These are phyloP conservation scores for Dactylellina drechsleri DNA, from an alignment of 2,329 filamentous ascomycete species.

Conservation along the genomic window DNA sequence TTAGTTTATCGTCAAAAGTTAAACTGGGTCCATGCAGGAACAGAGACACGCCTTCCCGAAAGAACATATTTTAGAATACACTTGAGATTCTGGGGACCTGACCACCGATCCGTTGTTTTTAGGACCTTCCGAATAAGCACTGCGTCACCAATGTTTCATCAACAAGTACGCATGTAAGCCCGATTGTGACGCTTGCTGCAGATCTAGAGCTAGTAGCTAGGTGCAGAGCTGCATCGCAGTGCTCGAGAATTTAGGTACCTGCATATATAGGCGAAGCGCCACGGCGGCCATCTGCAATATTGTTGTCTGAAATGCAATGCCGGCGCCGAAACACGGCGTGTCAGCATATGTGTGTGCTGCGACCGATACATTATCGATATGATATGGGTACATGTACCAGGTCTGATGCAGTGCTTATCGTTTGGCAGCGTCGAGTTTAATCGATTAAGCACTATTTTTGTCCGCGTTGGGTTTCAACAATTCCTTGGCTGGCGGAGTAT, in stretches of 20 bases:
- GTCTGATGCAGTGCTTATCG: constrained; percentile 3
- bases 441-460: constrained; percentile 12
- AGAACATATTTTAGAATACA: not conserved
- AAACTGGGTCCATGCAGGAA: not conserved
- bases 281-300: constrained; percentile 19
- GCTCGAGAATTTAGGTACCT: not conserved
- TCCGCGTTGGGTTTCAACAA: constrained; percentile 3
- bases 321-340: constrained; percentile 31
- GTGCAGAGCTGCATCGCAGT: not conserved
- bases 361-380: constrained; percentile 52
- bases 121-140: constrained; percentile 15
- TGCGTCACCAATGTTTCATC: constrained; percentile 23
- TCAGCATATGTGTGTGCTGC: constrained; percentile 11
- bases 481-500: not conserved
- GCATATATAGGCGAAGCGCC: constrained; percentile 22
- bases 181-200: constrained; percentile 34
- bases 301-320: constrained; percentile 34
- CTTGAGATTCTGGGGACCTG: not conserved
- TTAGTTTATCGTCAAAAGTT: not conserved
- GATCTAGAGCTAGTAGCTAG: too few species aligned
- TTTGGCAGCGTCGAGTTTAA: not conserved
- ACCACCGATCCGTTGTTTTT: not conserved
- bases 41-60: not conserved
- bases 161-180: constrained; percentile 33
- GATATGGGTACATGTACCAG: constrained; percentile 52